Evolutionary conservation across 2,329 filamentous ascomycete genomes (phyloP).

Genomic region (Teratosphaeria pseudoeucalypti): DNA sequence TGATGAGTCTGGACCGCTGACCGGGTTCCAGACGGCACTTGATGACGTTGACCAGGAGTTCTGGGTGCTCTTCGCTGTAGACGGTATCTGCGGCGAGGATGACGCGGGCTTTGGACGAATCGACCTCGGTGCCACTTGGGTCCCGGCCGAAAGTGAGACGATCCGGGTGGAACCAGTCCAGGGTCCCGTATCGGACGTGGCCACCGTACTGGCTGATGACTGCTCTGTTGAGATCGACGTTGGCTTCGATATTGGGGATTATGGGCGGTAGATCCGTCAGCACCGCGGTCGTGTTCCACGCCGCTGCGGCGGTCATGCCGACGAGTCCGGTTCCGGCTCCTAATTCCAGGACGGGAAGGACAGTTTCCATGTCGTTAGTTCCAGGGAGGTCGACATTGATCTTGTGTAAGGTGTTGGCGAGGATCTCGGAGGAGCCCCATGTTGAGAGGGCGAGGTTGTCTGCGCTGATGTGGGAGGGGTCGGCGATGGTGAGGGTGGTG

Average conservation of each 20-base stretch:
- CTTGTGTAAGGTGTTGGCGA: constrained; percentile 26
- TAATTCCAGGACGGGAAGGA: constrained; percentile 25
- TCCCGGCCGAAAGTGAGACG: background rate
- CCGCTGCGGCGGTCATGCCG: constrained; percentile 25
- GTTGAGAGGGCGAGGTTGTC: constrained; percentile 30
- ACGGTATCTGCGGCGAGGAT: constrained; percentile 34
- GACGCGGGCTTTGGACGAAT: constrained; percentile 17
- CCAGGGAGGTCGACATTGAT: constrained; percentile 8
- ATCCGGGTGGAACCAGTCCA: constrained; percentile 30
- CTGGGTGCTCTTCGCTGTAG: constrained; percentile 33
- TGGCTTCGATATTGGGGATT: constrained; percentile 23
- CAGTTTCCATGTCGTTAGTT: constrained; percentile 1
- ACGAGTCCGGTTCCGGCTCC: constrained; percentile 31
- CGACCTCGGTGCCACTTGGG: background rate
- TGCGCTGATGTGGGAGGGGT: constrained; percentile 10
- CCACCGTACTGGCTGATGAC: constrained; percentile 6
- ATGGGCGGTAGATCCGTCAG: constrained; percentile 28
- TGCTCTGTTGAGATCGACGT: constrained; percentile 23
- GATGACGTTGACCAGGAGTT: constrained; percentile 28
- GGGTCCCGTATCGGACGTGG: constrained; percentile 16
- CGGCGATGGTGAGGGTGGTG: constrained; percentile 5
- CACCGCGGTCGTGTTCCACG: constrained; percentile 19
- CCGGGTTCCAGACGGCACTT: constrained; percentile 25
- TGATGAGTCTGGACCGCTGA: constrained; percentile 24
- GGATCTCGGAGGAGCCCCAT: constrained; percentile 29